These are phyloP conservation scores for Colletotrichum sp. DNA, from an alignment of 2,329 filamentous ascomycete species.

Conservation along the genomic window DNA sequence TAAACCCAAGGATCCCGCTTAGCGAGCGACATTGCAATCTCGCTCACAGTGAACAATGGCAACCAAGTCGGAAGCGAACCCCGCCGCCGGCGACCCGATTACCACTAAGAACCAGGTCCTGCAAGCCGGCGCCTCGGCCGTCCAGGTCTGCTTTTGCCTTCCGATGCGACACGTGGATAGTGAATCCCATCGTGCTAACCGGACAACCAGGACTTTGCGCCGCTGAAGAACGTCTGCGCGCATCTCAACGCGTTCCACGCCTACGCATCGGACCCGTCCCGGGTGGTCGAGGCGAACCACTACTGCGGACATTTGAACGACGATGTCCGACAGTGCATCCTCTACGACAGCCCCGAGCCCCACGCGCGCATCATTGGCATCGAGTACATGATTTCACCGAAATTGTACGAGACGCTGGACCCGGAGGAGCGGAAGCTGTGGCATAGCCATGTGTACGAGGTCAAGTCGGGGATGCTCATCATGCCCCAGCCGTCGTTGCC, in stretches of 20 bases:
- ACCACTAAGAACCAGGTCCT: slow-evolving; percentile 62
- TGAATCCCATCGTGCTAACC: background rate
- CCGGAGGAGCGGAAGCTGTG: slow-evolving; percentile 74
- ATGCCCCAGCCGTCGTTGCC: slow-evolving; percentile 71
- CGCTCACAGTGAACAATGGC: slow-evolving; percentile 4
- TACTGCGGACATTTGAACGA: slow-evolving; percentile 78
- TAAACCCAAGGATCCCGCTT: background rate
- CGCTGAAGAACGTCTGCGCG: slow-evolving; percentile 77
- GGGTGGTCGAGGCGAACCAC: slow-evolving; percentile 80
- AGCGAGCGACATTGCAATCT: background rate
- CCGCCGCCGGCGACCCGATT: slow-evolving; percentile 50
- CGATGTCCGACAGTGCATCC: slow-evolving; percentile 83
- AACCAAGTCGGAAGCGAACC: slow-evolving; percentile 16
- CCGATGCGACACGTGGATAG: background rate
- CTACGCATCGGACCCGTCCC: slow-evolving; percentile 74
- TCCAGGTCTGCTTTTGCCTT: slow-evolving; percentile 49
- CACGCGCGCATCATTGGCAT: slow-evolving; percentile 80
- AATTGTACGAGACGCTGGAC: slow-evolving; percentile 70
- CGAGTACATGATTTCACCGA: slow-evolving; percentile 84
- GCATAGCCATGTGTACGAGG: slow-evolving; percentile 80
- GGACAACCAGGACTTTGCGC: slow-evolving; percentile 63
- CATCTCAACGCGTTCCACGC: slow-evolving; percentile 89
- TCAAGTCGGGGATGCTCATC: slow-evolving; percentile 80
- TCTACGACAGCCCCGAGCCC: slow-evolving; percentile 75
- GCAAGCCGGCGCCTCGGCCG: slow-evolving; percentile 63